Evolutionary conservation across 257 asterid species (phyloP), one percentile per base, ranked within the genome.

Genomic region (Solanum habrochaites): DNA sequence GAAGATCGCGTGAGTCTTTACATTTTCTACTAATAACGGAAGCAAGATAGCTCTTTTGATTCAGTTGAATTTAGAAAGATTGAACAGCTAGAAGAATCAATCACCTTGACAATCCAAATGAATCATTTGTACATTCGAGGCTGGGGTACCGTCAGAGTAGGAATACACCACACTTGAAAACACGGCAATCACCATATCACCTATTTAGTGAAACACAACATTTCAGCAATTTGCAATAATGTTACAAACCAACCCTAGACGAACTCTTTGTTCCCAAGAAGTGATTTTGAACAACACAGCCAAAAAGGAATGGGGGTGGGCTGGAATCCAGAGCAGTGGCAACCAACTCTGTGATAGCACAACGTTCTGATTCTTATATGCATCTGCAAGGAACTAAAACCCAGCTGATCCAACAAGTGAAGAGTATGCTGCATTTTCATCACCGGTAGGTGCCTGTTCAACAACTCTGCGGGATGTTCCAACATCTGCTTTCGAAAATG

Each of bases 401-500:
- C 99, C 98, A 86, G 97, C 98, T 45, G 99, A 97, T 29, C 93
- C 99, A 52, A 95, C 99, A 86, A 97, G 89, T 10, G 98, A 95
- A 18, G 98, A 93, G 89, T 97, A 97, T 2, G 95, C 91, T 49
- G 94, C 95, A 83, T 95, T 95, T 91, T 97, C 99, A 89, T 97
- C 99, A 32, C 90, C 80, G 20, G 91, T 86, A 43, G 43, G 83
- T 83, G 83, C 86, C 89, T 87, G 90, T 37, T 81, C 87, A 39
- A 45, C 89, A 42, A 42, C 87, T 90, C 58, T 91, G 85, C 71
- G 90, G 6, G 89, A 82, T 62, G 69, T 66, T 35, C 86, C 64
- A 84, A 85, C 78, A 82, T 72, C 77, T 72, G 87, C 87, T 45
- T 88, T 89, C 21, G 58, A 81, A 58, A 88, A 62, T 86, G 88